Base-by-base conservation (phyloP, 2,329 filamentous ascomycete genomes). In the Stachybotrys echinatus region DNA sequence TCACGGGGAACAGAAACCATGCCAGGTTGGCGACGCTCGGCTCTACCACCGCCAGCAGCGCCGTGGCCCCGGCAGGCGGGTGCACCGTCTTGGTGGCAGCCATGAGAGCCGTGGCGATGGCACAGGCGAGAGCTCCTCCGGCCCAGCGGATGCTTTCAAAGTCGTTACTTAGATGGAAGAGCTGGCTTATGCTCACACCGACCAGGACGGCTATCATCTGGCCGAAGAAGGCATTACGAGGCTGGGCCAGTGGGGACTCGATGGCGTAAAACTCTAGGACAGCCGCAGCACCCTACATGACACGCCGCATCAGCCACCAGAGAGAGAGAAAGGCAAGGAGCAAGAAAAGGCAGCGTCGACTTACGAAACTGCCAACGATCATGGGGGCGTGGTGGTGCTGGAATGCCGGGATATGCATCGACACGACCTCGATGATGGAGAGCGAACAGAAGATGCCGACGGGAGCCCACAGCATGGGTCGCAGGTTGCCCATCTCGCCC, bases 241-340 rank as follows among this genome's bases (percentile, higher is more conserved):
- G 88, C 60, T 91, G 87, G 0, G 87, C 76, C 23, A 91, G 77
- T 0, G 87, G 86, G 0, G 85, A 85, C 46, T 87, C 82, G 56
- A 89, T 84, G 44, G 81, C 76, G 58, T 84, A 84, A 65, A 88
- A 91, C 59, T 88, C 80, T 37, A 91, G 77, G n/a, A 91, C 85
- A 14, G 87, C 87, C 3, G 85, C 83, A 5, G 87, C 87, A 47
- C 87, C 87, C 84, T 87, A 23, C 18, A 5, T 14, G 14, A 34
- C n/a, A 34, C 27, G 27, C 5, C 6, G 4, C 42, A 23, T 50
- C 42, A 49, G 58, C 42, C n/a, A 42, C 39, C 39, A 42, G 31
- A 10, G 31, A n/a, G 10, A 37, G 31, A 10, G n/a, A 10, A 10
- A 37, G 31, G 10, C n/a, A n/a, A n/a, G n/a, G n/a, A n/a, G n/a